Evolutionary conservation across 495 filamentous ascomycete species (phyloP).

Genomic region (Hypoxylon fragiforme): DNA sequence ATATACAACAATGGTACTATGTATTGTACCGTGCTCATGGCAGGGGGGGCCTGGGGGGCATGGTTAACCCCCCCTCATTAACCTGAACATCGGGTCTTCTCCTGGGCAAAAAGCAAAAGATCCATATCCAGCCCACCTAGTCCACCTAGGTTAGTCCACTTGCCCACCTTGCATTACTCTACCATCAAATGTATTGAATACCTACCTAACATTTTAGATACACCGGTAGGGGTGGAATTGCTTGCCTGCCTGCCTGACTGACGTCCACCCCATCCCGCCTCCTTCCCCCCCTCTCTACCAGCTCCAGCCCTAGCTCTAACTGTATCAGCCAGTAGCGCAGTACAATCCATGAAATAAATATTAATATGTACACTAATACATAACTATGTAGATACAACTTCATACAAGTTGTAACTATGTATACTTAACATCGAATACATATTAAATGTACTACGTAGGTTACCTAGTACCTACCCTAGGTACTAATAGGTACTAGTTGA

Average conservation of each 20-base stretch:
- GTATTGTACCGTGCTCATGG: not conserved
- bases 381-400: too few species aligned
- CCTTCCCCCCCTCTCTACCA: too few species aligned
- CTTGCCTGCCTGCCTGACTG: not conserved
- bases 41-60: not conserved
- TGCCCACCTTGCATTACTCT: not conserved
- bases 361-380: too few species aligned
- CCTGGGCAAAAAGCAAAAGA: slow-evolving; percentile 15
- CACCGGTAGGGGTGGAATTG: not conserved
- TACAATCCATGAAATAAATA: too few species aligned
- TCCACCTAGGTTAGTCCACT: not conserved
- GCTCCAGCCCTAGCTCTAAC: too few species aligned
- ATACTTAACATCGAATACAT: too few species aligned
- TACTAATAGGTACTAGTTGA: not conserved
- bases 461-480: too few species aligned
- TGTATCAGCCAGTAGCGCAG: too few species aligned
- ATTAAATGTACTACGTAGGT: too few species aligned
- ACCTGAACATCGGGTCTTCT: slow-evolving; percentile 35
- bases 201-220: not conserved
- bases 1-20: too few species aligned
- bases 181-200: too few species aligned
- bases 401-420: too few species aligned
- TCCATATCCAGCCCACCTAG: slow-evolving; percentile 6
- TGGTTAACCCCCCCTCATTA: not conserved
- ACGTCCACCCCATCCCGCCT: slow-evolving; percentile 16